A percentile compares a stretch with the other conserved stretches of the same genome.
Conservation (phyloP, 768 basidiomycete species). For the Mycena albidolilacea region DNA sequence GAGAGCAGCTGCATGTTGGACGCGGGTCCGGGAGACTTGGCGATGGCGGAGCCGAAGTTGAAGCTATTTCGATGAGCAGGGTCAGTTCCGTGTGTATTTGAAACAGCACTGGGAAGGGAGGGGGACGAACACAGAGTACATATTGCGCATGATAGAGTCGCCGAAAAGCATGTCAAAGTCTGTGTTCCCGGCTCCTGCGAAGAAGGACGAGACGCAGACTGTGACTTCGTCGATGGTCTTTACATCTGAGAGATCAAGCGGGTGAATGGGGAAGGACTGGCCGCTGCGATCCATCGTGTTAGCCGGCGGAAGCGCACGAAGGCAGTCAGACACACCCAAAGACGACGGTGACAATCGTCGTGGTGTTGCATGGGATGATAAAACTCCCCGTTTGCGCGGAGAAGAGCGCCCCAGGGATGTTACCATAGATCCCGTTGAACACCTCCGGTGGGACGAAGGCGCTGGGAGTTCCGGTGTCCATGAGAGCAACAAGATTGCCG, state of each 20-base stretch:
- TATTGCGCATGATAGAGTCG: constrained; percentile 8
- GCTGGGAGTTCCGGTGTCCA: constrained; percentile 26
- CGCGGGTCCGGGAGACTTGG: too few species aligned
- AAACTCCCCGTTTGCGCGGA: not conserved
- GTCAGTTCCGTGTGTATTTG: too few species aligned
- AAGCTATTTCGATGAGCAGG: not conserved
- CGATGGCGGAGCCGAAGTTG: not conserved
- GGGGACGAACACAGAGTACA: constrained; percentile 11
- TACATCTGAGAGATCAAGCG: constrained; percentile 8
- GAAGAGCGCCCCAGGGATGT: constrained; percentile 12
- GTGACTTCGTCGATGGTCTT: not conserved
- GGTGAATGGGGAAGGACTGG: constrained; percentile 17
- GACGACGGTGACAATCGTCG: constrained; percentile 1
- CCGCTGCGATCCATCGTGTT: constrained; percentile 6
- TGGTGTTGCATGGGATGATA: constrained; percentile 20
- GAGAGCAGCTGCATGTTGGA: not conserved
- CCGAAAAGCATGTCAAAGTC: not conserved
- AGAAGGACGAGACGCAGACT: not conserved
- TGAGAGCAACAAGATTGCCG: not conserved
- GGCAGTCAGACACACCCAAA: not conserved
- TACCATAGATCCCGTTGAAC: constrained; percentile 12
- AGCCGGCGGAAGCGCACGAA: too few species aligned
- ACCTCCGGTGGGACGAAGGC: not conserved
- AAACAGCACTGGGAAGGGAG: too few species aligned
- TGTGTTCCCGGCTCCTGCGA: too few species aligned